These are phyloP conservation scores for Colletotrichum incanum DNA, from an alignment of 2,329 filamentous ascomycete species.

Conservation along the genomic window DNA sequence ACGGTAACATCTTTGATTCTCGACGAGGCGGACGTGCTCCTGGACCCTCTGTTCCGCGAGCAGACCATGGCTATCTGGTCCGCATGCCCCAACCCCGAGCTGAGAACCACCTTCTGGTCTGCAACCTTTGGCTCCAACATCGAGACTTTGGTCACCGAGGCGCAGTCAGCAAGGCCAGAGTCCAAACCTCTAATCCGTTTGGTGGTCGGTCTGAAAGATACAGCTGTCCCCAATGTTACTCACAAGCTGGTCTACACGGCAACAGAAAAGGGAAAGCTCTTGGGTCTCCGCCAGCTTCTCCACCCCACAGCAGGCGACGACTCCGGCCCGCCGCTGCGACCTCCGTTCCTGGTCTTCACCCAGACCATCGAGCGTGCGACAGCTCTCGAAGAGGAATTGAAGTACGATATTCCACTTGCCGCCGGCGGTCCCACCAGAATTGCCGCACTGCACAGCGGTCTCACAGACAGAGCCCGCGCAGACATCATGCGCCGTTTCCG, in stretches of 20 bases:
- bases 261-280: constrained; percentile 92
- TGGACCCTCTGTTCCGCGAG: constrained; percentile 91
- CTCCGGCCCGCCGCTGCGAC: constrained; percentile 76
- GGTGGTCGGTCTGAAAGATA: constrained; percentile 97
- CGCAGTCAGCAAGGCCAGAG: constrained; percentile 68
- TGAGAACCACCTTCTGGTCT: constrained; percentile 90
- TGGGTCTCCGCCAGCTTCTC: constrained; percentile 90
- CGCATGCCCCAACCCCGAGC: constrained; percentile 78
- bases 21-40: constrained; percentile 95
- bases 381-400: constrained; percentile 89
- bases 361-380: constrained; percentile 94
- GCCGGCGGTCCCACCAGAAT: constrained; percentile 89
- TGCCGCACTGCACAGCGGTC: constrained; percentile 89
- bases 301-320: constrained; percentile 76
- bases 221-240: constrained; percentile 90
- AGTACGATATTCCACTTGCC: constrained; percentile 93
- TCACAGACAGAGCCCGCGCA: constrained; percentile 82
- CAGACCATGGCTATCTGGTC: constrained; percentile 91
- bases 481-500: constrained; percentile 92
- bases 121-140: constrained; percentile 97
- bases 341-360: constrained; percentile 95
- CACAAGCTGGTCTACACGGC: constrained; percentile 93
- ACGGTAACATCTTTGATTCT: constrained; percentile 83
- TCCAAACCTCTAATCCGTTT: constrained; percentile 78
- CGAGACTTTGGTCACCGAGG: constrained; percentile 82